Evolutionary conservation across 305 asterid genomes (phyloP).

Genomic region (Stenogyne calaminthoides): DNA sequence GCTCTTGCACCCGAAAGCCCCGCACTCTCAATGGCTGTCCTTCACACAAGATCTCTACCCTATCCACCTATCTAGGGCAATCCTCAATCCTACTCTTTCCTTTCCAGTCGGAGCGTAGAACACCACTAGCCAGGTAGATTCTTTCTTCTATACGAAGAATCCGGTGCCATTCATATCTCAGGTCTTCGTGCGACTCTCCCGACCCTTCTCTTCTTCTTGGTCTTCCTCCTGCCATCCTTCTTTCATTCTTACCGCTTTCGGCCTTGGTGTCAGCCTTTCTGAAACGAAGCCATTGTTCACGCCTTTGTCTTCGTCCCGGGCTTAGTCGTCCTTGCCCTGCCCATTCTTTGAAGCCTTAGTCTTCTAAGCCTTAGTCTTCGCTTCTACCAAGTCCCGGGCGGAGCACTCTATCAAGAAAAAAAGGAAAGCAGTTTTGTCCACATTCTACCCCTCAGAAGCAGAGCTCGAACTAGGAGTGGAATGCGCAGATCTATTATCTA

Average conservation of each 20-base stretch:
- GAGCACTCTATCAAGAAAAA: not conserved
- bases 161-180: not conserved
- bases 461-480: not conserved
- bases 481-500: not conserved
- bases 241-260: not conserved
- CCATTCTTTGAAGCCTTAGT: not conserved
- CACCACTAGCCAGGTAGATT: not conserved
- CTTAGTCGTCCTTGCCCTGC: not conserved
- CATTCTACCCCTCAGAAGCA: not conserved
- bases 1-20: not conserved
- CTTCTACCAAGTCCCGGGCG: not conserved
- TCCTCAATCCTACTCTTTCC: not conserved
- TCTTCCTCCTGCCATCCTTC: not conserved
- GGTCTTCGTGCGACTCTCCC: not conserved
- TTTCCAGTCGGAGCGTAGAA: not conserved
- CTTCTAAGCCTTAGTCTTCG: not conserved
- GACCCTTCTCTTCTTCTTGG: not conserved
- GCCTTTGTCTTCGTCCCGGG: conserved; percentile 1
- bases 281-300: not conserved
- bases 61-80: not conserved
- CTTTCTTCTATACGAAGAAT: not conserved
- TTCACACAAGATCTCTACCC: not conserved
- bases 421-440: too few relatives aligned
- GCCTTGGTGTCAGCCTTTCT: not conserved
- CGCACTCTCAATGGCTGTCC: not conserved